Conservation (phyloP, 2,329 filamentous ascomycete genomes). For the Albophoma yamanashiensis region DNA sequence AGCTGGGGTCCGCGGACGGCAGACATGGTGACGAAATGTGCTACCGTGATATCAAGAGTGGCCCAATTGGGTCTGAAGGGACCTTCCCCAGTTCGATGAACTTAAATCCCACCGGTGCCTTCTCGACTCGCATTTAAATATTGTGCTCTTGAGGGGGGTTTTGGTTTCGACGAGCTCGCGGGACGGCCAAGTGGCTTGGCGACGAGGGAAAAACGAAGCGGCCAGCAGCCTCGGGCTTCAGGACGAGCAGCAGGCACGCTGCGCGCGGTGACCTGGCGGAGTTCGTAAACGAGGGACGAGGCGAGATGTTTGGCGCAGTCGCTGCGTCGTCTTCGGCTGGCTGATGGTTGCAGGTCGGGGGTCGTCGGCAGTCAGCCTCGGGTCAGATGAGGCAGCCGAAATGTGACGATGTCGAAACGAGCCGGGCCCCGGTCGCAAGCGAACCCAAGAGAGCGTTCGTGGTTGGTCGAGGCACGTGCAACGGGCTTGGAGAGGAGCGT, state of each 20-base stretch:
- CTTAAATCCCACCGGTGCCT: conserved; percentile 7
- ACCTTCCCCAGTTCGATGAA: conserved; percentile 9
- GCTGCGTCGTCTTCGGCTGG: background rate
- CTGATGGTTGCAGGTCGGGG: background rate
- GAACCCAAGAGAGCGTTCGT: background rate
- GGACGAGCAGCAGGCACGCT: background rate
- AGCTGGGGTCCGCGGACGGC: conserved; percentile 13
- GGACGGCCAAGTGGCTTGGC: background rate
- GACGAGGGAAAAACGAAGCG: background rate
- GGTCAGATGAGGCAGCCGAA: background rate
- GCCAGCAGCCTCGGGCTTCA: background rate
- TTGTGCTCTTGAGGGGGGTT: background rate
- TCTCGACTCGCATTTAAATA: conserved; percentile 9
- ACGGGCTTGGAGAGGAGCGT: background rate
- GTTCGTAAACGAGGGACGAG: background rate
- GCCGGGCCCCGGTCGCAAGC: background rate
- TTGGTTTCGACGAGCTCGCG: background rate
- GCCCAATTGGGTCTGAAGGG: conserved; percentile 9
- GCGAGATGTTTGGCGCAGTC: background rate
- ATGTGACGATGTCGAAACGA: background rate
- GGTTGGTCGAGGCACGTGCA: background rate
- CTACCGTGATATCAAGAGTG: conserved; percentile 4
- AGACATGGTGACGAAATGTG: conserved; percentile 14
- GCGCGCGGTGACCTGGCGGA: background rate
- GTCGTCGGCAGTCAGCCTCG: background rate